These are phyloP conservation scores for Arachnomyces sp. DNA, from an alignment of 2,329 filamentous ascomycete species.

Conservation along the genomic window DNA sequence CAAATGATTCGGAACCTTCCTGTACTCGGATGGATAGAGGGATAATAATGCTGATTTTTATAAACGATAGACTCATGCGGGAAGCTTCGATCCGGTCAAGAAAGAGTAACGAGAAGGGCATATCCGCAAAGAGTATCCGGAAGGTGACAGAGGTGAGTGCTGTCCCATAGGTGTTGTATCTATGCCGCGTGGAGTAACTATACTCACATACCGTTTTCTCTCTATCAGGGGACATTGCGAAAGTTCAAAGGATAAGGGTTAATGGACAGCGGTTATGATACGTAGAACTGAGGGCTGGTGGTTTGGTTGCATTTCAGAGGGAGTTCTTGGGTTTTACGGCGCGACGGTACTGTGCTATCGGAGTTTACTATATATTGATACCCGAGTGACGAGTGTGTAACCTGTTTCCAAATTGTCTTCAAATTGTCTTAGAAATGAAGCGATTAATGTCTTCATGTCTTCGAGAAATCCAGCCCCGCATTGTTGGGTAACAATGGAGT, in stretches of 20 bases:
- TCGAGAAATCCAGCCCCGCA: too few species aligned
- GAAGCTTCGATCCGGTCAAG: constrained; percentile 72
- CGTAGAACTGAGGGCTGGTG: too few species aligned
- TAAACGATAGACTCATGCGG: constrained; percentile 57
- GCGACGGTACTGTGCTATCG: too few species aligned
- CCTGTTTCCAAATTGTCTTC: too few species aligned
- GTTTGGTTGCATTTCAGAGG: neutral
- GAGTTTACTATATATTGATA: too few species aligned
- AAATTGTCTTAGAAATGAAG: too few species aligned
- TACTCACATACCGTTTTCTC: neutral
- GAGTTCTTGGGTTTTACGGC: too few species aligned
- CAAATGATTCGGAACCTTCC: neutral
- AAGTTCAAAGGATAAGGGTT: constrained; percentile 60
- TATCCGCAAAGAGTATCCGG: constrained; percentile 68
- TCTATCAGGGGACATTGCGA: constrained; percentile 53
- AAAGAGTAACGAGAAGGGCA: constrained; percentile 61
- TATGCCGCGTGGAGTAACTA: neutral
- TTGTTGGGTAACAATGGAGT: too few species aligned
- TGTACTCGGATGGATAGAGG: too few species aligned
- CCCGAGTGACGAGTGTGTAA: too few species aligned
- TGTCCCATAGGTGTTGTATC: constrained; percentile 2
- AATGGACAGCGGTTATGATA: constrained; percentile 11
- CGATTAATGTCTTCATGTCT: too few species aligned
- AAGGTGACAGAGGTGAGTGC: constrained; percentile 64
- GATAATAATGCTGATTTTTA: constrained; percentile 2